Base-by-base conservation (phyloP, 805 yeast species). In the Saccharomycopsis javanensis region DNA sequence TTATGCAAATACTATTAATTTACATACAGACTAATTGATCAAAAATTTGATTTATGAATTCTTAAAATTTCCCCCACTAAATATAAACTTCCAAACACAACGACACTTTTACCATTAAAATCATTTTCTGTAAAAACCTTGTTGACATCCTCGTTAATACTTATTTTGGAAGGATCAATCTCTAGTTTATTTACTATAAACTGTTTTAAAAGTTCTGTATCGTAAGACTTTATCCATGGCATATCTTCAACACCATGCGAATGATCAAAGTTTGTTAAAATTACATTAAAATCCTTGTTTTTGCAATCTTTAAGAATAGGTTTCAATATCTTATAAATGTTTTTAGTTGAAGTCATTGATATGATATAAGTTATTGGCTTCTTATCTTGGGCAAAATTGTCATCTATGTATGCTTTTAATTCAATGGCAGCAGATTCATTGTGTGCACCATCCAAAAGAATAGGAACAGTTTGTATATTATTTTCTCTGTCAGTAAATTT, bases 361-460 rank as follows among this genome's bases (percentile, higher is more conserved):
- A 89, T 68, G 0, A 92, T 75, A 68, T 85, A 88, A 0, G 61
- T 78, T 70, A 60, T 60, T 62, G 4, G 65, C 63, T 48, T 57
- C 13, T 56, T 45, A 1, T 65, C 62, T 1, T 51, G 34, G 1
- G 55, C 51, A 42, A 65, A 59, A 1, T 57, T 48, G 0, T 58
- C 38, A 5, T 73, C 68, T 1, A 90, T 69, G 66, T 75, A 88
- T 42, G 75, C 75, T 0, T 77, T 78, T 31, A 94, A 72, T 64
- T 86, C 88, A n/a, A 71, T 69, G 0, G 97, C 94, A 0, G 97
- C 96, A 59, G 83, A 81, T 5, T 81, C 82, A 67, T 94, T 94
- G 68, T 94, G 98, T 0, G 98, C 97, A 2, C 98, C 98, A 70
- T 92, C 98, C 1, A 94, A 65, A 3, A 94, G 69, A 0, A 82